Base-by-base conservation (phyloP, 345 rosid genomes). In the Lenwebbia sp. region DNA sequence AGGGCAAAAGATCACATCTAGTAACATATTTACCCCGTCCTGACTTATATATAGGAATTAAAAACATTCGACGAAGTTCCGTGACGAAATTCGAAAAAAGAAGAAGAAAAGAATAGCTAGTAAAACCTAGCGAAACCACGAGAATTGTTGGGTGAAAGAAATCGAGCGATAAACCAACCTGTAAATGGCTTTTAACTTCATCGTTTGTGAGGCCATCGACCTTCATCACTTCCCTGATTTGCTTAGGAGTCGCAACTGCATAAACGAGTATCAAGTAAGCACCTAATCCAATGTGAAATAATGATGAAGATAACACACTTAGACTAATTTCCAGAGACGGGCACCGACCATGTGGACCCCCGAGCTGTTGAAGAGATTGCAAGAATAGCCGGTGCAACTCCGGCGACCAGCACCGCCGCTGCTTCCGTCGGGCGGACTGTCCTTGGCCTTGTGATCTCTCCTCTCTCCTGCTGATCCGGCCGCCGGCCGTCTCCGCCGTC, bases 161-260 rank as follows among this genome's bases (percentile, higher is more conserved):
- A 65, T 17, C 33, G 47, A 70, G 47, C 33, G 23, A 70, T 33
- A 33, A 37, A 70, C 22, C 78, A 33, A 92, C 94, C 94, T 92
- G 94, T 60, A 92, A 90, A 87, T 92, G 94, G 89, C 94, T 92
- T 86, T 92, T 92, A 85, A 92, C 92, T 87, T 92, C 94, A 85
- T 92, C 94, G 44, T 92, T 92, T 84, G 94, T 90, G 87, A 92
- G 90, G 52, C 91, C 92, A 75, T 92, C 92, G 83, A 92, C 92
- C 88, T 92, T 91, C 94, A 92, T 92, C 14, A 90, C 87, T 76
- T 92, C 94, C 75, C 92, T 92, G 50, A 92, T 92, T 85, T 92
- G 94, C 89, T 92, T 92, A 56, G 94, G 94, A 26, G 94, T 92
- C 26, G 92, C 94, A 83, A 83, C 94, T 92, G 89, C 86, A 30